Evolutionary conservation across 202 grass and related monocot species (phyloP).

Genomic region (Schoenoplectus tabernaemontani): DNA sequence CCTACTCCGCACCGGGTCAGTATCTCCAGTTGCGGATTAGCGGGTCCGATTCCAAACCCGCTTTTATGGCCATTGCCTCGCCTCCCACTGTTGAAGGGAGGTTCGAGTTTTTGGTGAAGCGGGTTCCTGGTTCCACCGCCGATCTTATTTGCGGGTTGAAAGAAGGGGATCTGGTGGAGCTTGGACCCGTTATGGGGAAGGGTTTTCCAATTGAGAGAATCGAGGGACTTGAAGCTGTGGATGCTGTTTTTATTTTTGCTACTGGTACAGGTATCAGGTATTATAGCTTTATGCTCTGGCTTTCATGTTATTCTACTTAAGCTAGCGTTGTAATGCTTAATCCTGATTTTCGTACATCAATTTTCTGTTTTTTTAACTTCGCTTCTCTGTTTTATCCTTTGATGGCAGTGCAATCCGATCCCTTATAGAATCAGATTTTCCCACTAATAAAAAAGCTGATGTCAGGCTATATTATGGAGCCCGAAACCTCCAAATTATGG

Average conservation of each 20-base stretch:
- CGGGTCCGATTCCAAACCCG: conserved; percentile 42
- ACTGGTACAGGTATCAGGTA: conserved; percentile 81
- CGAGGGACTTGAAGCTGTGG: conserved; percentile 29
- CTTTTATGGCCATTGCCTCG: conserved; percentile 73
- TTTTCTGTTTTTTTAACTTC: background rate
- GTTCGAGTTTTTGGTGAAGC: conserved; percentile 80
- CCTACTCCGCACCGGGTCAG: conserved; percentile 51
- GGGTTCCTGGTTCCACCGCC: conserved; percentile 58
- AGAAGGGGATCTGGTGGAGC: conserved; percentile 61
- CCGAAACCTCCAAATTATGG: conserved; percentile 72
- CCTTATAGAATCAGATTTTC: conserved; percentile 72
- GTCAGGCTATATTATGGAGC: conserved; percentile 94
- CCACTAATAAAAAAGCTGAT: conserved; percentile 56
- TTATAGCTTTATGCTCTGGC: background rate
- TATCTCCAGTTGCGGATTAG: conserved; percentile 61
- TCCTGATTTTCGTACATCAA: background rate
- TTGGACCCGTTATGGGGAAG: conserved; percentile 65
- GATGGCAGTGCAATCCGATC: conserved; percentile 56
- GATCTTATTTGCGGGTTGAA: conserved; percentile 54
- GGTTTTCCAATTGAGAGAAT: conserved; percentile 58
- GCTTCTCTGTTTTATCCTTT: conserved; percentile 6
- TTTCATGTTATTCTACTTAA: background rate
- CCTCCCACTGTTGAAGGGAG: conserved; percentile 24
- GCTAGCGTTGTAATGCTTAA: background rate
- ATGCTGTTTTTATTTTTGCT: conserved; percentile 68